phyloP scores from a whole-genome alignment of 805 yeast species.

The Barnettozyma vustinii region DNA sequence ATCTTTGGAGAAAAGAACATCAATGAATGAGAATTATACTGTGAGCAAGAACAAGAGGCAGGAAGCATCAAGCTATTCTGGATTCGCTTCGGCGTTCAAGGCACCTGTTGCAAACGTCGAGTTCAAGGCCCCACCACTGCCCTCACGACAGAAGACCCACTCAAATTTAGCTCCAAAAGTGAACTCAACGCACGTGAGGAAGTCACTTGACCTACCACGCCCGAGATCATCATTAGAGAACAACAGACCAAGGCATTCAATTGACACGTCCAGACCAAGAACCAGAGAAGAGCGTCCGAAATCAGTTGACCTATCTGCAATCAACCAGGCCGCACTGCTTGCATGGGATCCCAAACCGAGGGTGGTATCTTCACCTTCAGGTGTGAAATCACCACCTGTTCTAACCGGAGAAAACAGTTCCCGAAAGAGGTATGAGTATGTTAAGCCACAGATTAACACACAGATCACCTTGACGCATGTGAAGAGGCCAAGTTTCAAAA shows the following conservation, averaged over 20 bases:
- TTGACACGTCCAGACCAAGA: slow-evolving; percentile 17
- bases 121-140: slow-evolving; percentile 9
- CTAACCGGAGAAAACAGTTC: slow-evolving; percentile 1
- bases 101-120: slow-evolving; percentile 1
- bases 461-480: slow-evolving; percentile 22
- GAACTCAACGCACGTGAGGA: background rate
- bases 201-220: background rate
- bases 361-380: slow-evolving; percentile 11
- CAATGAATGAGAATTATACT: slow-evolving; percentile 9
- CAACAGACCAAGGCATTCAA: slow-evolving; percentile 7
- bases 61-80: slow-evolving; percentile 21
- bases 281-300: slow-evolving; percentile 19
- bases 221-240: background rate
- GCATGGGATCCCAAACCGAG: slow-evolving; percentile 24
- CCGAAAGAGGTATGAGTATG: slow-evolving; percentile 18
- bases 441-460: slow-evolving; percentile 24
- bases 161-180: background rate
- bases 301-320: slow-evolving; percentile 20
- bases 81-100: slow-evolving; percentile 23
- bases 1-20: slow-evolving; percentile 10
- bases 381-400: slow-evolving; percentile 12
- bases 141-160: background rate
- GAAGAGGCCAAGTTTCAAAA: slow-evolving; percentile 3
- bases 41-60: slow-evolving; percentile 12
- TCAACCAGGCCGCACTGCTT: slow-evolving; percentile 22